Conservation (phyloP, 2,329 filamentous ascomycete genomes). For the Arthrobotrys sinensis region DNA sequence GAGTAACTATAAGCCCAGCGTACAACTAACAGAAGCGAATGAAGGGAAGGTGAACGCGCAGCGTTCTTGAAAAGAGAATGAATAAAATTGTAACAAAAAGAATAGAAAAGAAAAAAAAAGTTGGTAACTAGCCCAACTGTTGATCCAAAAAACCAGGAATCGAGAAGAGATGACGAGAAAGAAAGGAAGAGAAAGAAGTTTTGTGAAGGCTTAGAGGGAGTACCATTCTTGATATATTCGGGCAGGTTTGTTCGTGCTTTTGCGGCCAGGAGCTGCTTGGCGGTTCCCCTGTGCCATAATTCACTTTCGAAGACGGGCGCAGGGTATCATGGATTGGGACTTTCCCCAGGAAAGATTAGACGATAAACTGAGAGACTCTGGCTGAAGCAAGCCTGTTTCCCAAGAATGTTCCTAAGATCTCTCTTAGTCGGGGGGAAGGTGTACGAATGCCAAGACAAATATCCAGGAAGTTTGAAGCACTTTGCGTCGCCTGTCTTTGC, state of each 20-base stretch:
- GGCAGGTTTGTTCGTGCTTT: constrained; percentile 36
- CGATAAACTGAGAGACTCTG: constrained; percentile 42
- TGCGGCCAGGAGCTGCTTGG: constrained; percentile 50
- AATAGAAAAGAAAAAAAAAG: constrained; percentile 40
- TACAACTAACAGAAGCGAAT: constrained; percentile 47
- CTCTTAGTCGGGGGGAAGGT: constrained; percentile 21
- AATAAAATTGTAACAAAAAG: constrained; percentile 14
- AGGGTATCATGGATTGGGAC: constrained; percentile 10
- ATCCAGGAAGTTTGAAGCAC: constrained; percentile 49
- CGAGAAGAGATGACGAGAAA: constrained; percentile 62
- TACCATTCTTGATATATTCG: constrained; percentile 58
- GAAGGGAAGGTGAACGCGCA: constrained; percentile 58
- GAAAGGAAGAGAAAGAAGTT: constrained; percentile 63
- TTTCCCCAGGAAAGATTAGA: constrained; percentile 53
- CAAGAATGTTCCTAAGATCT: constrained; percentile 5
- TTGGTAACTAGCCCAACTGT: constrained; percentile 54
- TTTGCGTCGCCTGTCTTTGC: constrained; percentile 47
- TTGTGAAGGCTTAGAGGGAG: constrained; percentile 31
- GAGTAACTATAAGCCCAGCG: constrained; percentile 46
- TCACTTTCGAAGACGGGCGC: constrained; percentile 20
- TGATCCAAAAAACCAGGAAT: constrained; percentile 43
- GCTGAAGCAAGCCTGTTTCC: constrained; percentile 50
- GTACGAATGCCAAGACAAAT: constrained; percentile 38
- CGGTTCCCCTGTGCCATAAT: constrained; percentile 29
- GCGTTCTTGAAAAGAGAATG: constrained; percentile 38